Conservation (phyloP, 2,329 filamentous ascomycete genomes). For the Dactylellina drechsleri region DNA sequence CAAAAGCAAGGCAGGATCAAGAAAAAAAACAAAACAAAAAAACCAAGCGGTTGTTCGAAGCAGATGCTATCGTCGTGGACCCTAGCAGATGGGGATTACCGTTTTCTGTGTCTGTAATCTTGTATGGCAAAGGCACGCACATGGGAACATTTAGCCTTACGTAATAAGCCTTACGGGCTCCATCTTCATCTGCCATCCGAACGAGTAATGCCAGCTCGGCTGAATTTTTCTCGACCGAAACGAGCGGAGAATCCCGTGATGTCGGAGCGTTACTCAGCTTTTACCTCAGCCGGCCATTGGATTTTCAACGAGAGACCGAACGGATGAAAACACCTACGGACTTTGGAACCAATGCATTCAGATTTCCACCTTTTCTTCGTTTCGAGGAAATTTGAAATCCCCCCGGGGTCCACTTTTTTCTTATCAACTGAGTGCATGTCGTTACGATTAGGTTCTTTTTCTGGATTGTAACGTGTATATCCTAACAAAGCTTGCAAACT, state of each 20-base stretch:
- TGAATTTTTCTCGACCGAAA: constrained; percentile 50
- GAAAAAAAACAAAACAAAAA: background rate
- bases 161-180: constrained; percentile 43
- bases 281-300: constrained; percentile 33
- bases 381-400: too few relatives aligned
- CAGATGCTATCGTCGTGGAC: background rate
- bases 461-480: too few relatives aligned
- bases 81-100: background rate
- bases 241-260: constrained; percentile 16
- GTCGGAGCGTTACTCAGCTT: constrained; percentile 38
- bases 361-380: too few relatives aligned
- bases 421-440: too few relatives aligned
- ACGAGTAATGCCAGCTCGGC: constrained; percentile 10
- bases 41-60: constrained; percentile 29
- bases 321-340: too few relatives aligned
- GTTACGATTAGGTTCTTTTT: too few relatives aligned
- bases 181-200: background rate
- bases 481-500: too few relatives aligned
- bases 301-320: too few relatives aligned
- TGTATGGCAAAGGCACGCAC: constrained; percentile 10
- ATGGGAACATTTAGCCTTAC: constrained; percentile 42
- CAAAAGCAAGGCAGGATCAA: constrained; percentile 25
- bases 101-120: constrained; percentile 14
- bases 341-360: too few relatives aligned
- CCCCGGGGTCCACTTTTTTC: too few relatives aligned